phyloP scores from a whole-genome alignment of 2,329 filamentous ascomycete genomes.

The Xylaria sp. region DNA sequence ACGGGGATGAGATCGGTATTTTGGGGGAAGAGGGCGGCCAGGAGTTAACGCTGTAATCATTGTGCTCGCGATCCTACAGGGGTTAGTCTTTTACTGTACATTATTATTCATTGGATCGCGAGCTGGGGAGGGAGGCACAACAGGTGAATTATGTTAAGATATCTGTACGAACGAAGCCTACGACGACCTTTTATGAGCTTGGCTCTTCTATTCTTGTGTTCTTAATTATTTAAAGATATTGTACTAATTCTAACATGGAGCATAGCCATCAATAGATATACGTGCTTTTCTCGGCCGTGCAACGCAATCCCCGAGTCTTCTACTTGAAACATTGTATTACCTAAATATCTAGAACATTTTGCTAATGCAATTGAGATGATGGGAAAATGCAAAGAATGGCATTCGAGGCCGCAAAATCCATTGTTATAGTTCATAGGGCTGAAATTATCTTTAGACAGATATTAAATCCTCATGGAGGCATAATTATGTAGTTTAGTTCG shows the following conservation, averaged over 20 bases:
- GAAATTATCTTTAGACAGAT: too few relatives aligned
- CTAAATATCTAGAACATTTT: too few relatives aligned
- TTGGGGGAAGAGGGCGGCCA: background rate
- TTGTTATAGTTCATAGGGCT: too few relatives aligned
- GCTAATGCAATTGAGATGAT: too few relatives aligned
- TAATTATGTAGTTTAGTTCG: too few relatives aligned
- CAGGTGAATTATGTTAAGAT: constrained; percentile 12
- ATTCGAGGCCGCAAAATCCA: too few relatives aligned
- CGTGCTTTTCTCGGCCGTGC: too few relatives aligned
- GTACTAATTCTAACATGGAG: background rate
- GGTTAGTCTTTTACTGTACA: constrained; percentile 21
- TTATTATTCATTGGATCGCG: constrained; percentile 13
- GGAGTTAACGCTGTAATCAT: constrained; percentile 18
- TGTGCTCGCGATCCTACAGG: constrained; percentile 10
- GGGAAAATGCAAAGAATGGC: too few relatives aligned
- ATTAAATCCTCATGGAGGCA: too few relatives aligned
- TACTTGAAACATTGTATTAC: too few relatives aligned
- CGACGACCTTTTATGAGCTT: constrained; percentile 18
- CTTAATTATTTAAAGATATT: background rate
- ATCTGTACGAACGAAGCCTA: constrained; percentile 29
- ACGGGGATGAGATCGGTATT: background rate
- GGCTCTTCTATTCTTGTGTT: constrained; percentile 10
- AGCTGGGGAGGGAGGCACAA: constrained; percentile 3
- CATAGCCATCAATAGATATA: background rate
- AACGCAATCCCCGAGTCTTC: too few relatives aligned